Conservation (phyloP, 352 stramenopile species). For the Salisapilia sapeloensis region DNA sequence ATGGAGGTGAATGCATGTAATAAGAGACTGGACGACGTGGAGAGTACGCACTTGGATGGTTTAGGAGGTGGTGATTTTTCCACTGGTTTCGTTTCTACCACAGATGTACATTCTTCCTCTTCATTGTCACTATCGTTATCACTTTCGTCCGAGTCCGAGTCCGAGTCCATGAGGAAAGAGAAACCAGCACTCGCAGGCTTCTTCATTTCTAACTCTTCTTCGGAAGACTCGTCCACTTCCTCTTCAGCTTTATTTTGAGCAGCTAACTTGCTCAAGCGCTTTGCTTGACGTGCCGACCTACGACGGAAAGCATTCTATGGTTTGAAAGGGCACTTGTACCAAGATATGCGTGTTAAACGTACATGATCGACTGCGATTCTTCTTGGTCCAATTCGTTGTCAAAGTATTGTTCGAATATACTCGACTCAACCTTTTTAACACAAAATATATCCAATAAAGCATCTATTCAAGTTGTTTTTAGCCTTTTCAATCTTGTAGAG, state of each 20-base stretch:
- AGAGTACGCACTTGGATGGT: neutral
- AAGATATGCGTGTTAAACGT: neutral
- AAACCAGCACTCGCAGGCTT: conserved; percentile 35
- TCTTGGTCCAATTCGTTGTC: neutral
- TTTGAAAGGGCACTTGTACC: neutral
- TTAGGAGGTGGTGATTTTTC: neutral
- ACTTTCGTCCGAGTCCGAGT: conserved; percentile 22
- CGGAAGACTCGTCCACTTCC: conserved; percentile 12
- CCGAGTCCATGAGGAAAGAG: conserved; percentile 50
- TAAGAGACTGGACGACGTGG: neutral
- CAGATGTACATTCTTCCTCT: conserved; percentile 4
- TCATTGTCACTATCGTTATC: conserved; percentile 9
- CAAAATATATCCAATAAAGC: conserved; percentile 1
- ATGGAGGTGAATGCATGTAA: neutral
- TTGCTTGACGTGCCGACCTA: conserved; percentile 70
- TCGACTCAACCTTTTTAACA: neutral
- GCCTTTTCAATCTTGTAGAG: conserved; percentile 15
- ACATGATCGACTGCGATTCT: neutral
- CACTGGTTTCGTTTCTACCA: conserved; percentile 2
- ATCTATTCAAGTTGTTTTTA: conserved; percentile 1
- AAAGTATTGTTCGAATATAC: conserved; percentile 1
- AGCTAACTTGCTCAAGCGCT: conserved; percentile 31
- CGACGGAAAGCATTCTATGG: neutral
- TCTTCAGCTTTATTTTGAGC: conserved; percentile 12
- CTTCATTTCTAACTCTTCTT: conserved; percentile 36